Evolutionary conservation across 2,329 filamentous ascomycete genomes (phyloP), one percentile per base, ranked within the genome.

Genomic region (Coniochaeta prunicola): DNA sequence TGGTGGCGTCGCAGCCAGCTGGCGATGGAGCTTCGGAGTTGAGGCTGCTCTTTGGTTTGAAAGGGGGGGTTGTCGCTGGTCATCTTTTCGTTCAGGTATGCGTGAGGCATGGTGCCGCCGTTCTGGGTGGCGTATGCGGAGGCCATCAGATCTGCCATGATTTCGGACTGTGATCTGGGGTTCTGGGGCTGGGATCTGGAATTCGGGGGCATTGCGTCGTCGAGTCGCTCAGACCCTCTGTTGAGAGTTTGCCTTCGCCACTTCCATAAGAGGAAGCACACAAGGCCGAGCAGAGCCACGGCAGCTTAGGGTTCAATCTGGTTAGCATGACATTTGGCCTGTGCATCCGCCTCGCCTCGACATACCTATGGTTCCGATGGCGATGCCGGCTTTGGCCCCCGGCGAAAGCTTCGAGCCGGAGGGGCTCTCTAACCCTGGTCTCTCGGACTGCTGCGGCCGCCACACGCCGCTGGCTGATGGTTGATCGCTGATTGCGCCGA

Each of bases 1-100:
- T 67, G 65, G 59, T 66, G 64, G n/a, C 63, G 63, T 10, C 65
- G 58, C 28, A 67, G 60, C 64, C 64, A 67, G 61, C 64, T 67
- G n/a, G 65, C 65, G 53, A 67, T 62, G 17, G 64, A 66, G 42
- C 42, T 57, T 19, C 65, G 59, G 34, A 66, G 53, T 31, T 61
- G 45, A 40, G 64, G 64, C 58, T 66, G 60, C 50, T 53, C 31
- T 53, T 57, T 58, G 19, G 58, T 60, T 7, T 54, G 57, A 9
- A 60, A 59, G 42, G 59, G 59, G 34, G 61, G 56, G 31, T 62
- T 59, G 6, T 38, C 3, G 36, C 10, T n/a, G 59, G 58, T n/a
- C 19, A 15, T 40, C 58, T 65, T 65, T 58, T 65, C 65, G 56
- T 61, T 57, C 1, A 17, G 56, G 50, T 64, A 62, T 15, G 58